Base-by-base conservation (phyloP, 441 rosid genomes). In the Jatropha multifida region DNA sequence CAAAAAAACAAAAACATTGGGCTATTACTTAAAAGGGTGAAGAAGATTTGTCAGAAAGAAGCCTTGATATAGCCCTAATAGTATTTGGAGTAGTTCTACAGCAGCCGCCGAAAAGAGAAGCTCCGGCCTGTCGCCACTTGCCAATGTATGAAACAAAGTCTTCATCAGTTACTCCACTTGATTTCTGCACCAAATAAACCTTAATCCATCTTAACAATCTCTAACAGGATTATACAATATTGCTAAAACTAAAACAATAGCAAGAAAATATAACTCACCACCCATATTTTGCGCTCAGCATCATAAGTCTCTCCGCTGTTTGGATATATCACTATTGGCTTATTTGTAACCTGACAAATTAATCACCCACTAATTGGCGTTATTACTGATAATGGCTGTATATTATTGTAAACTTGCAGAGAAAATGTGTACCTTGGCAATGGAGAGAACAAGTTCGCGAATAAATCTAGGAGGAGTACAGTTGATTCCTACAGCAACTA, bases 31-130 rank as follows among this genome's bases (percentile, higher is more conserved):
- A 44, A 5, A 44, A 84, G 74, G 41, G 0, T 52, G 42, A 17
- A 46, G 51, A 77, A 52, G 84, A 79, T 78, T 82, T 82, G 67
- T 73, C 55, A 51, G 87, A 81, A 49, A 94, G 86, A 74, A 80
- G 73, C 69, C 80, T 85, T 58, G 88, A 62, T 74, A 92, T 91
- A 44, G 89, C 94, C 74, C 81, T 85, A 74, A 90, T 88, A 49
- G 97, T 94, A 63, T 83, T 86, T 60, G 98, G 97, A 69, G 97
- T 91, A 27, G 98, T 92, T 80, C 97, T 84, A 79, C 98, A 94
- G 83, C 98, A 94, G n/a, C 98, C 97, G 48, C 97, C 98, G 51
- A 90, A 85, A 13, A 94, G 80, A 40, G 87, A 87, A 1, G 95
- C 97, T 2, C 98, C 97, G 0, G 89, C 97, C 2, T 92, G 90